Conservation (phyloP, 2,329 filamentous ascomycete species). For the Aspergillus phoenicis region DNA sequence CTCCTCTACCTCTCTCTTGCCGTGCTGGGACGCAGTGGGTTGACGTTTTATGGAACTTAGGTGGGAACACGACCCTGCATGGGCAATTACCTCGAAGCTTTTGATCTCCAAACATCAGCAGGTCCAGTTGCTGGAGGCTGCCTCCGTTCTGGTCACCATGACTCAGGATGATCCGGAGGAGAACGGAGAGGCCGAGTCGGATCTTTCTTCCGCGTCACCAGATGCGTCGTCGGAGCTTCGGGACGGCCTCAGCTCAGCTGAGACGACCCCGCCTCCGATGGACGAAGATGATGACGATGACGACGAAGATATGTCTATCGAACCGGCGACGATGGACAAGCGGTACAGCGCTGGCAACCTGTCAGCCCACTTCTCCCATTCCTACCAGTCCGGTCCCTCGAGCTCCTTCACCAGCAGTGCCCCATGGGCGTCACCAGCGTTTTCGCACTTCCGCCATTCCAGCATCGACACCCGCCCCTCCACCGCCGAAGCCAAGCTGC, state of each 20-base stretch:
- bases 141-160: constrained; percentile 94
- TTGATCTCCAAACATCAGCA: constrained; percentile 99
- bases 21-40: constrained; percentile 32
- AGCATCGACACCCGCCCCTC: constrained; percentile 76
- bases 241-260: constrained; percentile 77
- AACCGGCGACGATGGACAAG: constrained; percentile 56
- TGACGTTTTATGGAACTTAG: constrained; percentile 60
- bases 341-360: constrained; percentile 54
- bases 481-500: constrained; percentile 74
- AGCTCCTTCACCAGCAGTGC: constrained; percentile 58
- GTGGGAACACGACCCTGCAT: constrained; percentile 99
- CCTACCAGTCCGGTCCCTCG: constrained; percentile 73
- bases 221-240: constrained; percentile 76
- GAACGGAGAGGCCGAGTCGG: constrained; percentile 71
- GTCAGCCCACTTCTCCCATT: constrained; percentile 65
- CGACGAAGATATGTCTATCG: constrained; percentile 48
- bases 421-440: constrained; percentile 51
- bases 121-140: constrained; percentile 94
- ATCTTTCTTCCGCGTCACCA: constrained; percentile 79
- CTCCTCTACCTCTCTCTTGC: constrained; percentile 27
- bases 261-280: constrained; percentile 88
- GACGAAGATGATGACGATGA: constrained; percentile 54
- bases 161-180: constrained; percentile 65
- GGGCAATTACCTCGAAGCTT: constrained; percentile 94
- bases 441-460: constrained; percentile 67